A percentile compares a stretch with the other conserved stretches of the same genome.
Evolutionary conservation across 1,284 basidiomycete species (phyloP).

Genomic region (Amylostereum areolatum): DNA sequence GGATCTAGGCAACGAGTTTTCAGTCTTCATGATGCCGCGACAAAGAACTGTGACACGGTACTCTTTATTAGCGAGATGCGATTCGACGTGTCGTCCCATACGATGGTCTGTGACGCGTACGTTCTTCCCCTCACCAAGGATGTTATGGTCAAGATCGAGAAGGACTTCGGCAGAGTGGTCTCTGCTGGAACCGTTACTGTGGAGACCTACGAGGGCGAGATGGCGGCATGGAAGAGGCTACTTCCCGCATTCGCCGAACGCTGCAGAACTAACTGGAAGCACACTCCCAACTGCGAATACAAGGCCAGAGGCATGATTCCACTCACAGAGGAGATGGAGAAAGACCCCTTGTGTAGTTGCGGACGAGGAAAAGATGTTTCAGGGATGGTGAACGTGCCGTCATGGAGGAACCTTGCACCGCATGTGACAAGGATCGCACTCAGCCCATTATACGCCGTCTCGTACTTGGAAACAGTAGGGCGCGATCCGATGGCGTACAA

Average conservation of each 20-base stretch:
- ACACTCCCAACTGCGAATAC: constrained; percentile 28
- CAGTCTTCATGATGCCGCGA: constrained; percentile 11
- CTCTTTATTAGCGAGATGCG: constrained; percentile 21
- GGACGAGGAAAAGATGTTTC: constrained; percentile 28
- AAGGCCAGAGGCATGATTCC: constrained; percentile 17
- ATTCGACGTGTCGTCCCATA: constrained; percentile 24
- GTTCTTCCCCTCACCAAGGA: constrained; percentile 21
- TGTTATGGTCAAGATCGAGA: constrained; percentile 11
- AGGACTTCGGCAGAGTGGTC: constrained; percentile 6
- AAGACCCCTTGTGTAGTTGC: constrained; percentile 28
- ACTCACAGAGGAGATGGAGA: constrained; percentile 18
- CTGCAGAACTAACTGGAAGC: constrained; percentile 29
- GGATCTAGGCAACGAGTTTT: constrained; percentile 12
- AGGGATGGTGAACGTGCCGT: constrained; percentile 17
- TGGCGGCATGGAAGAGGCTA: constrained; percentile 27
- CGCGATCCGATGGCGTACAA: constrained; percentile 14
- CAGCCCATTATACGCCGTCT: constrained; percentile 29
- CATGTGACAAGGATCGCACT: constrained; percentile 27
- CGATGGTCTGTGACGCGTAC: constrained; percentile 25
- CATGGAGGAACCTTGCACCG: constrained; percentile 25
- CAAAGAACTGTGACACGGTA: constrained; percentile 20
- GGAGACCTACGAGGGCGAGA: constrained; percentile 17
- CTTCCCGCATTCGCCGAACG: constrained; percentile 32
- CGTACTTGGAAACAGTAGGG: constrained; percentile 27
- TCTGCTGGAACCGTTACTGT: constrained; percentile 11